Percentiles rank a stretch among this genome's conserved stretches.
Evolutionary conservation across 768 basidiomycete genomes (phyloP).

Genomic region (Phylloporus rhodoxanthus): DNA sequence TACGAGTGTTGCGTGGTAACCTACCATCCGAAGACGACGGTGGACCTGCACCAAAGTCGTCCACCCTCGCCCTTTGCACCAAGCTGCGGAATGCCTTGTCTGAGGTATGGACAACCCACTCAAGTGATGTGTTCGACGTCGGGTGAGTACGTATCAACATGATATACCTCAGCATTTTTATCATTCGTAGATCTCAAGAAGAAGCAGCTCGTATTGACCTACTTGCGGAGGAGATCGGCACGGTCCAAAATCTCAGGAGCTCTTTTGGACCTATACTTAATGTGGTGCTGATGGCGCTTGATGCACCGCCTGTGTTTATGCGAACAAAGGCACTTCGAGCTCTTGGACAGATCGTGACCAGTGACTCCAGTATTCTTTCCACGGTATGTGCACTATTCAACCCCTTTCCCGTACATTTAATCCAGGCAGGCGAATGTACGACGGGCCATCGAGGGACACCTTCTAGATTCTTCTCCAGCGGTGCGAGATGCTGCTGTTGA

Average conservation of each 20-base stretch:
- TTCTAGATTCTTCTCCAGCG: conserved; percentile 86
- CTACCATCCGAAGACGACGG: conserved; percentile 41
- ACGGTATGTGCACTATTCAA: conserved; percentile 37
- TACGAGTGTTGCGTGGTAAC: conserved; percentile 52
- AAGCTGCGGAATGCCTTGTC: conserved; percentile 60
- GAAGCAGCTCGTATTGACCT: conserved; percentile 64
- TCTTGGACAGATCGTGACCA: conserved; percentile 82
- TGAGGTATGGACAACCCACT: conserved; percentile 66
- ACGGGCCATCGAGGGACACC: conserved; percentile 80
- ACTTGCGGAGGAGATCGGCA: conserved; percentile 70
- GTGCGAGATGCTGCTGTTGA: conserved; percentile 97
- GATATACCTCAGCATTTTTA: not conserved
- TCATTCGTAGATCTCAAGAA: conserved; percentile 53
- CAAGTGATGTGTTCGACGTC: conserved; percentile 73
- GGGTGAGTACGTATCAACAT: conserved; percentile 44
- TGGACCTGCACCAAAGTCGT: conserved; percentile 16
- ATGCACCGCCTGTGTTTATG: conserved; percentile 84
- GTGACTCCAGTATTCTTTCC: conserved; percentile 78
- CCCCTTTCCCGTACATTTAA: conserved; percentile 1
- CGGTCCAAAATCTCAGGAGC: conserved; percentile 65
- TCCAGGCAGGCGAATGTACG: conserved; percentile 63
- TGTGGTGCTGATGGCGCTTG: conserved; percentile 71
- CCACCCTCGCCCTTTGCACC: conserved; percentile 39
- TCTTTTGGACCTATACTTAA: conserved; percentile 83
- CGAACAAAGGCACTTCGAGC: conserved; percentile 91